Conservation (phyloP, 768 basidiomycete genomes). For the Chlorophyllum brunneum region DNA sequence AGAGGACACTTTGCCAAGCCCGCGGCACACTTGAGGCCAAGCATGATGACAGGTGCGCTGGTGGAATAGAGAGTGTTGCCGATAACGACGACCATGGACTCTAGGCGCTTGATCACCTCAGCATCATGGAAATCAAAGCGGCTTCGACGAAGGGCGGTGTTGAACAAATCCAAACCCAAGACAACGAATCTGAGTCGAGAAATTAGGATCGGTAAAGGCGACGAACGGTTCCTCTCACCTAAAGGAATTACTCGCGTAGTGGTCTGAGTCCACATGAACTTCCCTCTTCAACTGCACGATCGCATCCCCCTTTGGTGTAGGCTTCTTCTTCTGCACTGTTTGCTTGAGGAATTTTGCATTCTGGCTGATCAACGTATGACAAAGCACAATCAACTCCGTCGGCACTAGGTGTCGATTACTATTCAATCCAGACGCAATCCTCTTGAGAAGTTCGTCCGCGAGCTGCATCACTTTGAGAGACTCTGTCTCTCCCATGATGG, state of each 20-base stretch:
- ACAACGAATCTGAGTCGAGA: slow-evolving; percentile 63
- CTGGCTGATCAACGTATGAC: slow-evolving; percentile 86
- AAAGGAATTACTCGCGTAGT: slow-evolving; percentile 85
- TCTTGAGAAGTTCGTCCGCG: slow-evolving; percentile 84
- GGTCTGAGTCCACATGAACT: slow-evolving; percentile 47
- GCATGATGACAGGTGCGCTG: slow-evolving; percentile 65
- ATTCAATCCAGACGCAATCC: slow-evolving; percentile 82
- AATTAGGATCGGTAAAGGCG: slow-evolving; percentile 6
- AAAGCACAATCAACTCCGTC: slow-evolving; percentile 71
- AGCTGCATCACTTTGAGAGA: slow-evolving; percentile 74
- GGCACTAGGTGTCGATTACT: slow-evolving; percentile 71
- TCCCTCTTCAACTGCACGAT: slow-evolving; percentile 80
- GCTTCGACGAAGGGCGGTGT: slow-evolving; percentile 80
- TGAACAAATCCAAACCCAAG: slow-evolving; percentile 89
- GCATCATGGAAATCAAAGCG: slow-evolving; percentile 82
- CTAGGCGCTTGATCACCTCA: slow-evolving; percentile 75
- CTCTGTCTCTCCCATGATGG: slow-evolving; percentile 84
- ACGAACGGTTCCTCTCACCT: slow-evolving; percentile 42
- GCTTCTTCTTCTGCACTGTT: slow-evolving; percentile 34
- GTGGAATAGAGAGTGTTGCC: slow-evolving; percentile 92
- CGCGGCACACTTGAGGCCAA: slow-evolving; percentile 76
- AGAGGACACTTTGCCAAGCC: slow-evolving; percentile 83
- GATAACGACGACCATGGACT: slow-evolving; percentile 80
- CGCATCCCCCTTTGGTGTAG: slow-evolving; percentile 45
- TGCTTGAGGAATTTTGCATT: slow-evolving; percentile 85